Evolutionary conservation across 257 asterid genomes (phyloP), one percentile per base, ranked within the genome.

Genomic region (Eustoma russellianum): DNA sequence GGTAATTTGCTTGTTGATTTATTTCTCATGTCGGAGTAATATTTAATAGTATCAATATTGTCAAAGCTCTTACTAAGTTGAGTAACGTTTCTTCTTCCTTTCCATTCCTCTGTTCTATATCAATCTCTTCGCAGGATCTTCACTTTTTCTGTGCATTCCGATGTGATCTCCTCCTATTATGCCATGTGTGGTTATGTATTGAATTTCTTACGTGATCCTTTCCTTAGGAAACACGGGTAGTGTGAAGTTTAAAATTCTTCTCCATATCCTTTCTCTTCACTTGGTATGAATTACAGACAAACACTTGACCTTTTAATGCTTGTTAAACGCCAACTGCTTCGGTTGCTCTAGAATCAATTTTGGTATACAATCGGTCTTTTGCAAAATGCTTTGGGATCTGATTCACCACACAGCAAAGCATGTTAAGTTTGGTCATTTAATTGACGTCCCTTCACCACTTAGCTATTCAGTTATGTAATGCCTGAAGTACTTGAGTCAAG

Each of bases 81-180:
- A 56, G 40, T 33, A 33, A 48, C 63, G 17, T 11, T 13, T 38
- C 48, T 16, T 6, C 33, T 45, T 14, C 28, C 24, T 55, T 63
- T 48, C 34, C 24, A 35, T 38, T 30, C 33, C 43, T 46, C 45
- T 24, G 6, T 46, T 18, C 18, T 13, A 13, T 17, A 34, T 30
- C 38, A 7, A 30, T 55, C 47, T 62, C 67, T 54, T 47, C 14
- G 67, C 53, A 48, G 50, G 50, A 38, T 63, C 40, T 40, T 40
- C 46, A 30, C 51, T 30, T n/a, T 34, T 45, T 55, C 47, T 11
- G 16, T 49, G 57, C 13, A 8, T 41, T 55, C 33, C 52, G 12
- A 9, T 19, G 50, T 46, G 33, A 8, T 57, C 33, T 46, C 24
- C 46, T 46, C 62, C 19, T n/a, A 4, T 38, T 38, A 58, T 47